Base-by-base conservation (phyloP, 2,329 filamentous ascomycete species). In the Fonsecaea erecta region DNA sequence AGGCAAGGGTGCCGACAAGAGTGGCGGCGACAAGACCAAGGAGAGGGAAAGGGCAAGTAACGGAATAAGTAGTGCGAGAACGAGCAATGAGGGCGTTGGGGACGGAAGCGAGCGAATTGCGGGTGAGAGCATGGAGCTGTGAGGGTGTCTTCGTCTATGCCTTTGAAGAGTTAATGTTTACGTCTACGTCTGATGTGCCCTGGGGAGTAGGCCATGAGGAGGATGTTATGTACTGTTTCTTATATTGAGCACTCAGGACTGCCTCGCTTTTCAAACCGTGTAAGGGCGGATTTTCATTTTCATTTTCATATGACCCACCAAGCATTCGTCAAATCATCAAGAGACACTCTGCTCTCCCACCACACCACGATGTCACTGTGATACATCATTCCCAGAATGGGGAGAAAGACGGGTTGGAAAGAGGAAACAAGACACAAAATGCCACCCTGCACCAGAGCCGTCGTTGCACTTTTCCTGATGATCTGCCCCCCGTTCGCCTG, bases 61-160 rank as follows among this genome's bases (percentile, higher is more conserved):
- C 52, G n/a, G 60, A 21, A 35, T 28, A n/a, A 16, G 12, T n/a
- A 61, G 58, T 51, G 34, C 40, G 18, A 67, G 65, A 37, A 58
- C 30, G 40, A 64, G 65, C 43, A 61, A 43, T 14, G 66, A 60
- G 37, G 58, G 64, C 24, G 54, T 61, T n/a, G 46, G 16, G 12
- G 26, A 26, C n/a, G 32, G 24, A 16, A 43, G 18, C 8, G 57
- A 35, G 16, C 63, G 57, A 57, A n/a, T 64, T 6, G 65, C 59
- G 37, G 63, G 40, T 24, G 66, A 66, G 34, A 60, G 66, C 9
- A 30, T 65, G 24, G 63, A 63, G 18, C 18, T 32, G 30, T 64
- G 57, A 60, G 26, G 43, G 8, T 57, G 43, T 21, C 18, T 12
- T 21, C 21, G 18, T 48, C 11, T 1, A 6, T 12, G 18, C 11